Conservation (phyloP, 108 stramenopile genomes). For the Pinguiococcus pyrenoidosus region DNA sequence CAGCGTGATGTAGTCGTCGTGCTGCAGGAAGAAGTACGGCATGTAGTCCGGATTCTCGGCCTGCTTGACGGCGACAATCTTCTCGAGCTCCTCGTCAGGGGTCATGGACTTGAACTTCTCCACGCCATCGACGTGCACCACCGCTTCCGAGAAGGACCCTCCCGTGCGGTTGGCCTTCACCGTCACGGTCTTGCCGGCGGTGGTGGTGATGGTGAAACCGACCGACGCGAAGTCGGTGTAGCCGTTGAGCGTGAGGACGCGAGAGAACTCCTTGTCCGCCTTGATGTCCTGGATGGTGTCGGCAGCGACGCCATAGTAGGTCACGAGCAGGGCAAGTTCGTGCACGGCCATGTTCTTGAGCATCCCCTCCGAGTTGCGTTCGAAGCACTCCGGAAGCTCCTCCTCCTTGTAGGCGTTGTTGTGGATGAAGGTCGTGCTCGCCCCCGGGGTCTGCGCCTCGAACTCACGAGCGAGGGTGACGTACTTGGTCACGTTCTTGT, state of each 20-base stretch:
- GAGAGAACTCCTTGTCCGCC: constrained; percentile 41
- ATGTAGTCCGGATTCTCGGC: constrained; percentile 73
- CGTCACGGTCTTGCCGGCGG: constrained; percentile 46
- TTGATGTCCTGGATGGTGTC: constrained; percentile 48
- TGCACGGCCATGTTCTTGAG: constrained; percentile 90
- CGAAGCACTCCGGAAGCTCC: constrained; percentile 48
- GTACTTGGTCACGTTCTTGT: constrained; percentile 85
- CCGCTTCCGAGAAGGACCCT: constrained; percentile 58
- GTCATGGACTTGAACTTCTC: constrained; percentile 61
- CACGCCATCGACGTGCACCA: constrained; percentile 48
- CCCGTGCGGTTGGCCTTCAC: constrained; percentile 81
- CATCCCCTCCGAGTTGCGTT: constrained; percentile 81
- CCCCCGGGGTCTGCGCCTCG: constrained; percentile 30
- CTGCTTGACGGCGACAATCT: constrained; percentile 54
- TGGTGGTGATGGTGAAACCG: constrained; percentile 52
- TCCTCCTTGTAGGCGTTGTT: constrained; percentile 78
- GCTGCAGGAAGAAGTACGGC: constrained; percentile 84
- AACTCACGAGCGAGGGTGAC: constrained; percentile 60
- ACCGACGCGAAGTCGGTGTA: constrained; percentile 58
- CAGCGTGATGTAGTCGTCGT: constrained; percentile 86
- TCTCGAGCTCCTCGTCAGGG: constrained; percentile 80
- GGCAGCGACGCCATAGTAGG: constrained; percentile 67
- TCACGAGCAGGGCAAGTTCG: constrained; percentile 67
- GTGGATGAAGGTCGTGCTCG: constrained; percentile 68
- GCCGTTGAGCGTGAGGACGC: constrained; percentile 43